Evolutionary conservation across 768 basidiomycete species (phyloP), one percentile per base, ranked within the genome.

Genomic region (Mycena filopes): DNA sequence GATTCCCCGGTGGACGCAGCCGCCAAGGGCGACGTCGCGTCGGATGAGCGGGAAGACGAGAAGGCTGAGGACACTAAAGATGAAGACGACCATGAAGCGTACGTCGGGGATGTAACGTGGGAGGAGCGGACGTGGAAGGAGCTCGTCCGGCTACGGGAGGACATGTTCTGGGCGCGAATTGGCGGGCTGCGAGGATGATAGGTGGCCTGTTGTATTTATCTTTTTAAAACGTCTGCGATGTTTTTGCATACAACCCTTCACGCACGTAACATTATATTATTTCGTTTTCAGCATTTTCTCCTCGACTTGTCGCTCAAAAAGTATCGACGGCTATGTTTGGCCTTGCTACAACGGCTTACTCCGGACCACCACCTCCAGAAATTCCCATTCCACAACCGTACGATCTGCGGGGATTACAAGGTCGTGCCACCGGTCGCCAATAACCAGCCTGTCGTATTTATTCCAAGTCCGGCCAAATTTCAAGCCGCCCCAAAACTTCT

Each of bases 61-160:
- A 31, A 21, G 11, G 10, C 36, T 15, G 54, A 68, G 12, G 71
- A 70, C 21, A 54, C 42, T 16, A 41, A 59, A 31, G 53, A 58
- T 16, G 62, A 46, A 10, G 67, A 70, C 16, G 81, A 83, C 49
- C 69, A 69, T 11, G 81, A 80, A 18, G 77, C 79, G 29, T 92
- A 85, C 63, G 82, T 92, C 28, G 85, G 88, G 16, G 86, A 91
- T 48, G 78, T 83, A 29, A 92, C 89, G 5, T 95, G 94, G 94
- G 94, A 95, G 75, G 94, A 95, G 74, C 83, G 88, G 54, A 89
- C 91, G 21, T 95, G 93, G 93, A 90, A 89, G 71, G 91, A 94
- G 77, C 74, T 96, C 21, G 82, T 87, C 20, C 82, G 82, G 46
- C 74, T 96, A 67, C 86, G 88, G 63, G 92, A 95, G 75, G 89